Evolutionary conservation across 495 filamentous ascomycete species (phyloP).

Genomic region (Pseudoneurospora amorphoporcata): DNA sequence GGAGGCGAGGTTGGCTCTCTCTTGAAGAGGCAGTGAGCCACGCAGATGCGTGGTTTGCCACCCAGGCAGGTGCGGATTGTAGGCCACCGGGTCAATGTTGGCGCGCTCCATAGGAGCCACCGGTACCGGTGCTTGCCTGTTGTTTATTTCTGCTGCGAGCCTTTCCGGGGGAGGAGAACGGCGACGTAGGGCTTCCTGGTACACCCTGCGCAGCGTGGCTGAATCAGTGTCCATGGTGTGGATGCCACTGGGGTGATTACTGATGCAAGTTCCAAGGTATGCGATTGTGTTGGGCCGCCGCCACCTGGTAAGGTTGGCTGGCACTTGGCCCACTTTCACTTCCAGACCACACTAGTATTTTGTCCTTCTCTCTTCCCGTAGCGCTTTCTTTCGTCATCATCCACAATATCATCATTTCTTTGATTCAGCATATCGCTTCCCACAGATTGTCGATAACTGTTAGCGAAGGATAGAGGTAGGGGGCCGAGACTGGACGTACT

Average conservation of each 20-base stretch:
- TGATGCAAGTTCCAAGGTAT: not conserved
- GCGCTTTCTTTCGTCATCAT: too few relatives aligned
- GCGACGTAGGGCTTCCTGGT: not conserved
- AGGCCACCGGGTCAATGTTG: not conserved
- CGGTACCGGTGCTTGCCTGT: not conserved
- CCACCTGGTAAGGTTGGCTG: too few relatives aligned
- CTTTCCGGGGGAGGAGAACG: not conserved
- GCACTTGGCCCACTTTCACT: too few relatives aligned
- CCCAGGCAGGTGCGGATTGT: not conserved
- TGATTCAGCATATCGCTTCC: too few relatives aligned
- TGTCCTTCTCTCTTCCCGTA: too few relatives aligned
- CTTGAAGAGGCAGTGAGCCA: not conserved
- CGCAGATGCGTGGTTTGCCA: not conserved
- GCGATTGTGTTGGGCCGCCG: too few relatives aligned
- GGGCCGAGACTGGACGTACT: not conserved
- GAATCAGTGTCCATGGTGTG: not conserved
- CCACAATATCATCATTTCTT: too few relatives aligned
- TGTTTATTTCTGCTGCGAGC: not conserved
- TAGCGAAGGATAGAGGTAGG: not conserved
- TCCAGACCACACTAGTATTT: too few relatives aligned
- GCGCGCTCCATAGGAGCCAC: not conserved
- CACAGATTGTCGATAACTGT: not conserved
- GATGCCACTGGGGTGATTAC: not conserved
- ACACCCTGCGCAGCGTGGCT: not conserved
- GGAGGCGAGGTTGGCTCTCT: not conserved